Evolutionary conservation across 352 stramenopile species (phyloP), one percentile per base, ranked within the genome.

Genomic region (Phytophthora vignae): DNA sequence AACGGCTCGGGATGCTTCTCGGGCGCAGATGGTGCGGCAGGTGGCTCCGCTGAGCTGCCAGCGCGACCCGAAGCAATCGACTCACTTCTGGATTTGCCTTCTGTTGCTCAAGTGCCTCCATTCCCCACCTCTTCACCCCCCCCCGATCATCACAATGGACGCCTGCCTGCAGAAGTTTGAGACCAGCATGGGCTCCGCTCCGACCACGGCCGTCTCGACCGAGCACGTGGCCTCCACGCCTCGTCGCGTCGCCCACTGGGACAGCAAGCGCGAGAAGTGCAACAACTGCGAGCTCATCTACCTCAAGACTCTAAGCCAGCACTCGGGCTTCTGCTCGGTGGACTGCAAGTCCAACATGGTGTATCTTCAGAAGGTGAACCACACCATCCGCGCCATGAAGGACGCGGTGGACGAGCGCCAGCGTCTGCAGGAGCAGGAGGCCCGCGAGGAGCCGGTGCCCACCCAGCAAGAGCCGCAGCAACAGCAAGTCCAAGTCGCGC

Each of bases 281-380:
- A 65, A 71, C 64, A 96, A 96, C 78, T 96, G 89, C 76, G 77
- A 87, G 50, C 86, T 85, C 62, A 93, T 96, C 62, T 96, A 91
- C 72, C 79, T 96, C 69, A 94, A 93, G 74, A 93, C 87, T 46
- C 74, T 93, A 19, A 95, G 87, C 52, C 83, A 77, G 31, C 80
- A 91, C 74, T 49, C 74, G 19, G 86, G 85, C 72, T 95, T 85
- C 66, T 96, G 89, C 82, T 96, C 89, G 8, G 81, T 96, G 46
- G 89, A 96, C 73, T 96, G 89, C 79, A 94, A 96, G 79, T 94
- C 87, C 55, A 96, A 96, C 78, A 88, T 85, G 55, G 67, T 67
- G 21, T 96, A 96, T 73, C 69, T 96, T 25, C 74, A 87, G 54
- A 92, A 92, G 76, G 86, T 96, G 2, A 93, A 92, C 74, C 77